These are phyloP conservation scores for Mycena galericulata DNA, from an alignment of 768 basidiomycete genomes.

Conservation along the genomic window DNA sequence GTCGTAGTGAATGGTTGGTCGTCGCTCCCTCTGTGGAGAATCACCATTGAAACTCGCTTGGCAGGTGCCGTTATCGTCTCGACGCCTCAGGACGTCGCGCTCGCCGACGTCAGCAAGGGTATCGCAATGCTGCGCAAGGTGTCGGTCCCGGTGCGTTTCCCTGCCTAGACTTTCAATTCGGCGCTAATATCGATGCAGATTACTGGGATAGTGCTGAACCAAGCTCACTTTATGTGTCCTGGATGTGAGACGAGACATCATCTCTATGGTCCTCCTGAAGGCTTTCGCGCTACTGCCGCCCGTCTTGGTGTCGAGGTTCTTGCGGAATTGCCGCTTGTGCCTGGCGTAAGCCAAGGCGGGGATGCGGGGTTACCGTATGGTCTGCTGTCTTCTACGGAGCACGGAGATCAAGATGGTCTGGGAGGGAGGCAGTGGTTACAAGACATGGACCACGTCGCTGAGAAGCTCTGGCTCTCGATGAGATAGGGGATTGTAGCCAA, in stretches of 20 bases:
- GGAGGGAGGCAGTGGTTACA: slow-evolving; percentile 43
- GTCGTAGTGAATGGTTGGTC: slow-evolving; percentile 83
- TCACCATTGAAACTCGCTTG: background rate
- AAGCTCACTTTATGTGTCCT: slow-evolving; percentile 85
- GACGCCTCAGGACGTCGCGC: slow-evolving; percentile 94
- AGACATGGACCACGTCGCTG: slow-evolving; percentile 39
- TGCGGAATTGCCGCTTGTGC: slow-evolving; percentile 85
- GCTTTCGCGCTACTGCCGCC: slow-evolving; percentile 70
- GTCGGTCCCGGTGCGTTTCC: slow-evolving; percentile 74
- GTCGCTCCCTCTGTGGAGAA: background rate
- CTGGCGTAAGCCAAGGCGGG: slow-evolving; percentile 76
- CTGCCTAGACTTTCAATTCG: background rate
- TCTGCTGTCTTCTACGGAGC: slow-evolving; percentile 27
- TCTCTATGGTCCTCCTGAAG: slow-evolving; percentile 77
- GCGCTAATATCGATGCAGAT: slow-evolving; percentile 62
- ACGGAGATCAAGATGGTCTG: slow-evolving; percentile 32
- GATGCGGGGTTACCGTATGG: slow-evolving; percentile 75
- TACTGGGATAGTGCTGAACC: slow-evolving; percentile 88
- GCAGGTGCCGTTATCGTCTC: slow-evolving; percentile 96
- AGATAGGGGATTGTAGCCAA: background rate
- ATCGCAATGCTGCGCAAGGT: slow-evolving; percentile 94
- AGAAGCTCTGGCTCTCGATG: slow-evolving; percentile 30
- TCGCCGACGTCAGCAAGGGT: slow-evolving; percentile 92
- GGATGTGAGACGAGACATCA: slow-evolving; percentile 73
- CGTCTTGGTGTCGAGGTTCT: slow-evolving; percentile 73